Conservation (phyloP, 345 rosid species). For the Diplotaxis tenuifolia region DNA sequence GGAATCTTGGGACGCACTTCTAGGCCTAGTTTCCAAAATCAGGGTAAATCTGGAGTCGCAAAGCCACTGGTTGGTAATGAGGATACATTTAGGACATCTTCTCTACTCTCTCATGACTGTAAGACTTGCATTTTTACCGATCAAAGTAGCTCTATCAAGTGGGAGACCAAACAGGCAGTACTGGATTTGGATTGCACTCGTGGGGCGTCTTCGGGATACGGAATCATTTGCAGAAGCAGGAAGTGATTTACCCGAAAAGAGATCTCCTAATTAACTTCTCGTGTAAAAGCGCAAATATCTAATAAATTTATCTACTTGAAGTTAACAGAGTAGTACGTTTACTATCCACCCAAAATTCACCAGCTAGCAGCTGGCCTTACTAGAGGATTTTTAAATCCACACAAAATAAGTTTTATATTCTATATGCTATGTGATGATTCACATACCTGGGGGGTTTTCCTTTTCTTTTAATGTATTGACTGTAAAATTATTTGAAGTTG, state of each 20-base stretch:
- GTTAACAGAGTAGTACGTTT: no score
- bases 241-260: conserved; percentile 23
- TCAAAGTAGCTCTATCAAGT: not conserved
- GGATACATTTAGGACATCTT: conserved; percentile 44
- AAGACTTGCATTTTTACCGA: conserved; percentile 36
- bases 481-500: no score
- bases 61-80: conserved; percentile 57
- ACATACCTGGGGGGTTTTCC: not conserved
- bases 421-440: not conserved
- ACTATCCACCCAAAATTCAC: not conserved
- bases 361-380: not conserved
- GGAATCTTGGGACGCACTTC: conserved; percentile 65
- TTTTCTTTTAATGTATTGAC: no score
- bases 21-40: conserved; percentile 53
- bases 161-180: conserved; percentile 26
- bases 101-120: conserved; percentile 44
- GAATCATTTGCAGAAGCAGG: conserved; percentile 45
- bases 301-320: not conserved
- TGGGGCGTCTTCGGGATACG: conserved; percentile 38
- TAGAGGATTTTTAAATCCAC: not conserved
- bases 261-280: not conserved
- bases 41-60: conserved; percentile 56
- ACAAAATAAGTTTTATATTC: not conserved
- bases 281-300: not conserved
- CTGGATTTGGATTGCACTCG: conserved; percentile 54